Conservation (phyloP, 352 stramenopile genomes). For the Globisporangium megalacanthum region DNA sequence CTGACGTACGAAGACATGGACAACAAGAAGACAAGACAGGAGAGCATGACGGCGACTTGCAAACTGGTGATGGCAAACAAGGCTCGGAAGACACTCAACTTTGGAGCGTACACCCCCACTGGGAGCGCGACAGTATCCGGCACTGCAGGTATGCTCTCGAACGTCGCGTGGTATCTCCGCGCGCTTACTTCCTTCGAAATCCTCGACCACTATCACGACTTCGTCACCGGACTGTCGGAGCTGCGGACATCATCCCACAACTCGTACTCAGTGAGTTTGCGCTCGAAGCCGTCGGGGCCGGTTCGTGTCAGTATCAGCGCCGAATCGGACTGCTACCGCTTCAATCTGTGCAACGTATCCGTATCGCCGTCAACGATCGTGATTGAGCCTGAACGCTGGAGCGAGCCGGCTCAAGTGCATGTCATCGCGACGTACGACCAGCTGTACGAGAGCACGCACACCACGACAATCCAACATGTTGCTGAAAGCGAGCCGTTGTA, state of each 20-base stretch:
- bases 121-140: constrained; percentile 5
- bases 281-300: constrained; percentile 32
- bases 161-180: constrained; percentile 51
- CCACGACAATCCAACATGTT: constrained; percentile 22
- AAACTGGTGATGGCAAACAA: constrained; percentile 34
- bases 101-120: constrained; percentile 18
- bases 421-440: constrained; percentile 51
- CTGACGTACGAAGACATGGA: constrained; percentile 18
- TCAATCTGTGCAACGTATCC: constrained; percentile 64
- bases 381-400: constrained; percentile 46
- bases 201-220: constrained; percentile 70
- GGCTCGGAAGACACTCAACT: constrained; percentile 25
- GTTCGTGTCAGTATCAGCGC: constrained; percentile 46
- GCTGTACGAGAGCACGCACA: constrained; percentile 50
- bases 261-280: constrained; percentile 43
- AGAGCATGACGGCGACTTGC: constrained; percentile 19
- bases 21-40: constrained; percentile 9
- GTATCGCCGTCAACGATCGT: constrained; percentile 28
- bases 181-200: constrained; percentile 29
- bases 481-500: constrained; percentile 23
- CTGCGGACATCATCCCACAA: constrained; percentile 32
- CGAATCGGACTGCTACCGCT: constrained; percentile 63
- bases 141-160: constrained; percentile 34
- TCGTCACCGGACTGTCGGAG: constrained; percentile 22
- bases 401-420: constrained; percentile 25